These are phyloP conservation scores for Thelonectria olida DNA, from an alignment of 2,329 filamentous ascomycete species.

Conservation along the genomic window DNA sequence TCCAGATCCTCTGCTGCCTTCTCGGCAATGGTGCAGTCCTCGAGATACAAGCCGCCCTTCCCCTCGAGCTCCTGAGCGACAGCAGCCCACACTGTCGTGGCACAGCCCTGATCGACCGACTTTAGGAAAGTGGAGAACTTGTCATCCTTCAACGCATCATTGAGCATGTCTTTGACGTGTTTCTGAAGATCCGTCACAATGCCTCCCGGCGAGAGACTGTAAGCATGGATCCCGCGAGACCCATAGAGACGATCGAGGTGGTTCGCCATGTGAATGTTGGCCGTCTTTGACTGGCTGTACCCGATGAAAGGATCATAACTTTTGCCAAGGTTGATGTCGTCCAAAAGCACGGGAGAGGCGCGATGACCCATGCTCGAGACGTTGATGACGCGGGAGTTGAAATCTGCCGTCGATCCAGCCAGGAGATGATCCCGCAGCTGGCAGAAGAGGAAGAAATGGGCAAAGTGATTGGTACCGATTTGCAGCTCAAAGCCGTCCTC, in stretches of 20 bases:
- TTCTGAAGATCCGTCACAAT: slow-evolving; percentile 42
- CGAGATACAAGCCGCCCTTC: slow-evolving; percentile 6
- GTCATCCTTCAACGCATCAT: not conserved
- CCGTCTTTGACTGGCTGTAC: slow-evolving; percentile 60
- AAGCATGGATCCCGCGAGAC: slow-evolving; percentile 47
- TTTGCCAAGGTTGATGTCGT: not conserved
- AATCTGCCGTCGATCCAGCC: not conserved
- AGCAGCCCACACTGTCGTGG: slow-evolving; percentile 10
- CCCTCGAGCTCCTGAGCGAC: not conserved
- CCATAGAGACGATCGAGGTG: not conserved
- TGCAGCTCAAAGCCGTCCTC: slow-evolving; percentile 27
- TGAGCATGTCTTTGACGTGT: not conserved
- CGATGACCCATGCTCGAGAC: not conserved
- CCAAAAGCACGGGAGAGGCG: not conserved
- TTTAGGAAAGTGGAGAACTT: not conserved
- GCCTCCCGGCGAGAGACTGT: slow-evolving; percentile 27
- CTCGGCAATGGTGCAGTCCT: not conserved
- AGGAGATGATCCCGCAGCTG: slow-evolving; percentile 9
- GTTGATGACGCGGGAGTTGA: slow-evolving; percentile 7
- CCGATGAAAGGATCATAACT: slow-evolving; percentile 42
- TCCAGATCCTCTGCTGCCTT: not conserved
- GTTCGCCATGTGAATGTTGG: slow-evolving; percentile 57
- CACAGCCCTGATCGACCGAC: not conserved
- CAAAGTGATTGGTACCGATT: slow-evolving; percentile 26
- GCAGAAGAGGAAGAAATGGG: slow-evolving; percentile 24